Evolutionary conservation across 169 alveolate species (phyloP).

Genomic region (Eimeria sp.): DNA sequence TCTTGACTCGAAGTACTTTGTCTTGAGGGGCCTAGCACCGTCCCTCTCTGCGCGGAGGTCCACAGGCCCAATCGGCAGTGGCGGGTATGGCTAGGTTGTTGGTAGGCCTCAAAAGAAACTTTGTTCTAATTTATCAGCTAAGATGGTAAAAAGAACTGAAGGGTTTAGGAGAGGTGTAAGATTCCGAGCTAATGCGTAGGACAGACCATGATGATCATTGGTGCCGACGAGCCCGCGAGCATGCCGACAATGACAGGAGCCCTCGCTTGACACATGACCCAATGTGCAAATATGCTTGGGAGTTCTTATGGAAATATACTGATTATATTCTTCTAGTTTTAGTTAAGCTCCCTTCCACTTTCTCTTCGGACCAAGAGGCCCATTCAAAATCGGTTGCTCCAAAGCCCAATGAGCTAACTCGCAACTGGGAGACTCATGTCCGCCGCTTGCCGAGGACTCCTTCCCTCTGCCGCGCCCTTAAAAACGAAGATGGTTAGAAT

Average conservation of each 20-base stretch:
- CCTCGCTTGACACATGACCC: background rate
- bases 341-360: background rate
- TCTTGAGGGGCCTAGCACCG: background rate
- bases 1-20: background rate
- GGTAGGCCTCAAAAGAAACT: background rate
- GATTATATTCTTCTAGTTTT: background rate
- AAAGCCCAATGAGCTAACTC: background rate
- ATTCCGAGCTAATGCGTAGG: background rate
- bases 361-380: background rate
- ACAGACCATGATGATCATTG: background rate
- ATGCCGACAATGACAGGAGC: background rate
- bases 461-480: background rate
- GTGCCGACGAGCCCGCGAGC: conserved; percentile 15
- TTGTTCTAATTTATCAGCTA: background rate
- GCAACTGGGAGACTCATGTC: conserved; percentile 36
- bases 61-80: background rate
- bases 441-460: conserved; percentile 22
- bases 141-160: background rate
- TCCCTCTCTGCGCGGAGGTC: background rate
- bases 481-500: background rate
- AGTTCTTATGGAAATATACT: background rate
- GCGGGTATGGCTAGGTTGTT: background rate
- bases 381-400: background rate
- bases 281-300: background rate
- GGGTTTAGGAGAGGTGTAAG: background rate